These are phyloP conservation scores for Sporopachydermia quercuum DNA, from an alignment of 805 yeast genomes.

Conservation along the genomic window DNA sequence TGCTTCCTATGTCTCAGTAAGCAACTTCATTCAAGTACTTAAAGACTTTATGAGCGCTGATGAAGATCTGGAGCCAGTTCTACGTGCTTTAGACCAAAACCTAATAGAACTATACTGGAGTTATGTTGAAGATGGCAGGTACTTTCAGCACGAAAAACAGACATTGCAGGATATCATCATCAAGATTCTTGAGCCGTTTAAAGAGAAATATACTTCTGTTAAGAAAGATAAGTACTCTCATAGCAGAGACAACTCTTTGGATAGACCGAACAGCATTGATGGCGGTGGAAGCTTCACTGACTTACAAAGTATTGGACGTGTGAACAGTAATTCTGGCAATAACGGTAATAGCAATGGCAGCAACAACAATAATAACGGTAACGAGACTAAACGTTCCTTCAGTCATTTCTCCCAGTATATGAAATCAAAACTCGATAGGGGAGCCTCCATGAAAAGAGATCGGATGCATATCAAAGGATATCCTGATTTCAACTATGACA, in stretches of 20 bases:
- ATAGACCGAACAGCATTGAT: no score
- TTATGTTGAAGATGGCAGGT: conserved; percentile 48
- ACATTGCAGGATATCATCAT: conserved; percentile 42
- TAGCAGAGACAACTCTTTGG: no score
- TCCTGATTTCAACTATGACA: conserved; percentile 24
- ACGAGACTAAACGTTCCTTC: not conserved
- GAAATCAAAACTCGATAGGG: not conserved
- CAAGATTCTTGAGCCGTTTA: conserved; percentile 30
- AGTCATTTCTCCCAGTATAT: not conserved
- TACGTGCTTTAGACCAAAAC: conserved; percentile 48
- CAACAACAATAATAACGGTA: not conserved
- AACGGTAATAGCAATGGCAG: not conserved
- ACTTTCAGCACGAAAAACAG: conserved; percentile 58
- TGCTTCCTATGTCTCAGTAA: conserved; percentile 42
- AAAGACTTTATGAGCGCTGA: conserved; percentile 39
- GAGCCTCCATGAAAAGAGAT: not conserved
- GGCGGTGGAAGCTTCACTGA: no score
- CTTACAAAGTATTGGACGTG: not conserved
- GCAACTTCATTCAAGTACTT: conserved; percentile 47
- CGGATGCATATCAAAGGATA: conserved; percentile 20
- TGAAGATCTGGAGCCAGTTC: conserved; percentile 24
- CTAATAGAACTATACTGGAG: conserved; percentile 61
- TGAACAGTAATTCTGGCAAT: not conserved
- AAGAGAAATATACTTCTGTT: conserved; percentile 23
- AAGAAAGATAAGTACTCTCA: conserved; percentile 21